Conservation (phyloP, 192 early-diverging fungal species). For the Coemansia umbellata region DNA sequence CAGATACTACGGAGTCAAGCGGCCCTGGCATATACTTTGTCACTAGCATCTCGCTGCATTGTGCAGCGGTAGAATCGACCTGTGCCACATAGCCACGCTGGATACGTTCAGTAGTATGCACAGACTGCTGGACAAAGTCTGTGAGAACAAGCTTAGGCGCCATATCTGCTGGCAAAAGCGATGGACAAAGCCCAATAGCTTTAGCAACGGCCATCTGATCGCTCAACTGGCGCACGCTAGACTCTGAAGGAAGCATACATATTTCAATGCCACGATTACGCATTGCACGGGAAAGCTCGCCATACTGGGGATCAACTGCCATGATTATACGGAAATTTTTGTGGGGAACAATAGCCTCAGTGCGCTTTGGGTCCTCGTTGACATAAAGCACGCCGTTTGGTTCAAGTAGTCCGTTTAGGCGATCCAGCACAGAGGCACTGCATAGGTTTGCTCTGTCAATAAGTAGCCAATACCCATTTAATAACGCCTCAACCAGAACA, state of each 20-base stretch:
- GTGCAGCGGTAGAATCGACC: background rate
- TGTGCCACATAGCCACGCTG: conserved; percentile 28
- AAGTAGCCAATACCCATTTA: conserved; percentile 88
- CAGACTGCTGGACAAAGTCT: conserved; percentile 23
- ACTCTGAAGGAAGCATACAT: conserved; percentile 29
- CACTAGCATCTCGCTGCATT: background rate
- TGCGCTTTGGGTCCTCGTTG: conserved; percentile 76
- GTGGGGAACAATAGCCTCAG: conserved; percentile 68
- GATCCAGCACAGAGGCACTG: conserved; percentile 90
- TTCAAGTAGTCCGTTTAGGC: conserved; percentile 91
- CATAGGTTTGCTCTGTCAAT: conserved; percentile 97
- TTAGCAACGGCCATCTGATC: conserved; percentile 15
- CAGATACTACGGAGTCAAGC: conserved; percentile 4
- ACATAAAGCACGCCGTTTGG: conserved; percentile 81
- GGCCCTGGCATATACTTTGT: conserved; percentile 6
- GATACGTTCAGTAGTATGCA: conserved; percentile 30
- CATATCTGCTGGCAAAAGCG: background rate
- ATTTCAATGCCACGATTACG: conserved; percentile 97
- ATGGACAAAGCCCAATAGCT: conserved; percentile 10
- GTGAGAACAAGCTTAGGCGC: conserved; percentile 7
- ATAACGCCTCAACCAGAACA: conserved; percentile 81
- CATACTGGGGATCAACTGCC: conserved; percentile 87
- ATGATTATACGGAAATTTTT: conserved; percentile 93
- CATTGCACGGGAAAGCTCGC: conserved; percentile 96
- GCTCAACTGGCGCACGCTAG: background rate